These are phyloP conservation scores for Ramaria rubella DNA, from an alignment of 768 basidiomycete species.

Conservation along the genomic window DNA sequence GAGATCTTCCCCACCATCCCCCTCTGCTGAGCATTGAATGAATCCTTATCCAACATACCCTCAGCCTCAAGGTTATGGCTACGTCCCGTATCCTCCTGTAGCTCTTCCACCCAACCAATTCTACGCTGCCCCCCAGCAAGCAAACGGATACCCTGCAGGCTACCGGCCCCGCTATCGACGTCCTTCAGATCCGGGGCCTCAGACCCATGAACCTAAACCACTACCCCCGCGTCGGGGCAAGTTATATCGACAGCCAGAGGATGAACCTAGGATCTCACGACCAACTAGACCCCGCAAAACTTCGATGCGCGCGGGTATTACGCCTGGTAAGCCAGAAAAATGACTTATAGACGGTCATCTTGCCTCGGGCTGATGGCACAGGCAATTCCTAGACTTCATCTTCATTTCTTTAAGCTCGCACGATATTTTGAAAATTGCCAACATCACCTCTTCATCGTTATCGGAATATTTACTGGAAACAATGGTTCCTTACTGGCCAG, in stretches of 20 bases:
- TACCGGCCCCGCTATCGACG: neutral
- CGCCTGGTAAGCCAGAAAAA: neutral
- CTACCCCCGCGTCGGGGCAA: neutral
- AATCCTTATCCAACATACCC: neutral
- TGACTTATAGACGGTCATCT: neutral
- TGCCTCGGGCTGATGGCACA: neutral
- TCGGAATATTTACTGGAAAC: neutral
- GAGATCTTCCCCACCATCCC: no score
- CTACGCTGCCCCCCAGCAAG: neutral
- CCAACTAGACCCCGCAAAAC: neutral
- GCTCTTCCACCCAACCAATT: neutral
- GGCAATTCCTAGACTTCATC: neutral
- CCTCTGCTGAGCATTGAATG: neutral
- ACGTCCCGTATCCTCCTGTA: neutral
- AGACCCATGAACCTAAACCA: neutral
- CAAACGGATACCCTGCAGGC: neutral
- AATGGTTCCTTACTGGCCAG: neutral
- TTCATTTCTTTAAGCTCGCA: constrained; percentile 7
- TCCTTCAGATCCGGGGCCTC: neutral
- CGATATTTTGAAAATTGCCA: constrained; percentile 4
- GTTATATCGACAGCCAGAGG: neutral
- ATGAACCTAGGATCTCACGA: neutral
- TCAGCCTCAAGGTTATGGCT: neutral
- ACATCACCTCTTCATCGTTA: neutral
- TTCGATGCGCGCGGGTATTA: neutral